Evolutionary conservation across 305 asterid species (phyloP).

Genomic region (Fraxinus sp.): DNA sequence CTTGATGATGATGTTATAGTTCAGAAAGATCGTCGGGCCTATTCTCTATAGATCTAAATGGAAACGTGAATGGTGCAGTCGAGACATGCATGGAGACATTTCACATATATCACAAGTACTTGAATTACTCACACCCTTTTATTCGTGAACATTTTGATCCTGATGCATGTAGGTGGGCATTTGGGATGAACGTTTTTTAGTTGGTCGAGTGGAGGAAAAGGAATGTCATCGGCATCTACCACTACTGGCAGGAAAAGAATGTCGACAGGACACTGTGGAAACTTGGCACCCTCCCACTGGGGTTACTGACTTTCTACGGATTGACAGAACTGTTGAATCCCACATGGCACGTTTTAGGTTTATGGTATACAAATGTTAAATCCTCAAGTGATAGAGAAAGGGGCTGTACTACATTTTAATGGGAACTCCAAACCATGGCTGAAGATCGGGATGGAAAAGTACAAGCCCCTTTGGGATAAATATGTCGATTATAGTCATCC

Average conservation of each 20-base stretch:
- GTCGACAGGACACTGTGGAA: constrained; percentile 71
- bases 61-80: constrained; percentile 61
- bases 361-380: constrained; percentile 76
- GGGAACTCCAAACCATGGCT: constrained; percentile 89
- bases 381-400: constrained; percentile 63
- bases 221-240: constrained; percentile 76
- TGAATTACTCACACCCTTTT: constrained; percentile 82
- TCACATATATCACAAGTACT: constrained; percentile 76
- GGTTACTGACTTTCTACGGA: constrained; percentile 71
- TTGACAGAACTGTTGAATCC: constrained; percentile 72
- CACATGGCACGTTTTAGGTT: constrained; percentile 75
- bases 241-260: constrained; percentile 88
- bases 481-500: constrained; percentile 62
- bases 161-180: constrained; percentile 72
- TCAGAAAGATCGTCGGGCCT: constrained; percentile 63
- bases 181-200: constrained; percentile 70
- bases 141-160: constrained; percentile 82
- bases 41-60: constrained; percentile 57
- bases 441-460: constrained; percentile 71
- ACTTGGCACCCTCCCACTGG: constrained; percentile 81
- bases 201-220: constrained; percentile 78
- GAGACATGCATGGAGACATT: constrained; percentile 91
- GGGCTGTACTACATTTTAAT: constrained; percentile 77
- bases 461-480: constrained; percentile 71
- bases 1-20: constrained; percentile 80